Base-by-base conservation (phyloP, 1,139 yeast species). In the Blastobotrys arbuscula region DNA sequence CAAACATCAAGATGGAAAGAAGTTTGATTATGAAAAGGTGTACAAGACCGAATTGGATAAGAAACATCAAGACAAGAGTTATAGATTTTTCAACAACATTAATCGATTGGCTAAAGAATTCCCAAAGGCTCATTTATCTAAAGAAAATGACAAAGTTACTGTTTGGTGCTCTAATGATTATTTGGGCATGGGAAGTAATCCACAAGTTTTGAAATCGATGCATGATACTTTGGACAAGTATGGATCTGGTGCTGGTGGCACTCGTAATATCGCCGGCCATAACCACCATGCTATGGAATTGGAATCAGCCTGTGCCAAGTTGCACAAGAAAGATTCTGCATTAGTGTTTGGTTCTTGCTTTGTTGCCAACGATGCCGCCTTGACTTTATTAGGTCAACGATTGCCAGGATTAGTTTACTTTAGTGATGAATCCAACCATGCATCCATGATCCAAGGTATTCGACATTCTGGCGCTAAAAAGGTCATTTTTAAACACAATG, bases 141-240 rank as follows among this genome's bases (percentile, higher is more conserved):
- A 83, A 62, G 64, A 62, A 46, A 73, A 74, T 18, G 95, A 88
- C 60, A 85, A 86, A 66, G 98, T 92, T 53, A 87, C 96, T 50
- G 98, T 92, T 50, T 92, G 98, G 98, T 92, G 98, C 64, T 89
- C 97, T 41, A 92, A 92, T 67, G 99, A 92, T 69, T 92, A 92
- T 69, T 75, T 92, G 55, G 97, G 97, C 18, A 86, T 94, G 94
- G 94, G 97, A 46, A 81, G 79, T 63, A 84, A 92, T 66, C 77
- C 77, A 54, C 72, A 73, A 52, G 92, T 92, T 42, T 71, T 87
- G 54, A 71, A 77, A 21, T 82, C 82, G 51, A 92, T 92, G 95
- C 84, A 84, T 60, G 65, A 74, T 45, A 83, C 95, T 21, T 76
- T 92, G 67, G 87, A 84, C 62, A 82, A 80, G 72, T 92, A 92